Evolutionary conservation across 169 alveolate species (phyloP).

Genomic region (Babesia bovis): DNA sequence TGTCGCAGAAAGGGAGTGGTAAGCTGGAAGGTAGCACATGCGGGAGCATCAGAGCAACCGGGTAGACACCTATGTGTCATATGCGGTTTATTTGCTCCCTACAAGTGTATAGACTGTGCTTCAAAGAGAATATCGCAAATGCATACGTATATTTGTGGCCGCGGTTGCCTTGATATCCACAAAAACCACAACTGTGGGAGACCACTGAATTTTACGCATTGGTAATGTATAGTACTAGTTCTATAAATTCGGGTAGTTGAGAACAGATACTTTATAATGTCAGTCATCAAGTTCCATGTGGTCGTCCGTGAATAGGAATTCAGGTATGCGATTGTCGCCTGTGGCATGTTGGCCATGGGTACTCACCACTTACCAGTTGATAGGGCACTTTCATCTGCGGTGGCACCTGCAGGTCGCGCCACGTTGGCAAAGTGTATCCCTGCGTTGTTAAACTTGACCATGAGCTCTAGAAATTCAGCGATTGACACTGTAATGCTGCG

Average conservation of each 20-base stretch:
- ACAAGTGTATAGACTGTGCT: slow-evolving; percentile 75
- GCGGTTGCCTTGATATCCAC: slow-evolving; percentile 73
- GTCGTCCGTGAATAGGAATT: slow-evolving; percentile 59
- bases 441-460: slow-evolving; percentile 84
- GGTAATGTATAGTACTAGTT: slow-evolving; percentile 15
- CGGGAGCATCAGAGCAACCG: slow-evolving; percentile 63
- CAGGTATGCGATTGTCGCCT: slow-evolving; percentile 37
- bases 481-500: slow-evolving; percentile 86
- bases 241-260: neutral
- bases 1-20: slow-evolving; percentile 60
- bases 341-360: neutral
- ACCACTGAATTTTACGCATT: slow-evolving; percentile 54
- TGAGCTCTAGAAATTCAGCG: slow-evolving; percentile 84
- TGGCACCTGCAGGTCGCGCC: slow-evolving; percentile 52
- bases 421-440: slow-evolving; percentile 86
- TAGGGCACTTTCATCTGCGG: slow-evolving; percentile 18
- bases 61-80: slow-evolving; percentile 72
- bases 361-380: neutral
- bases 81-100: slow-evolving; percentile 76
- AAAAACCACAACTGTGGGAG: slow-evolving; percentile 76
- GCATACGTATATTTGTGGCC: slow-evolving; percentile 71
- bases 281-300: slow-evolving; percentile 52
- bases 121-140: slow-evolving; percentile 60
- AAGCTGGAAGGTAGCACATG: slow-evolving; percentile 74
- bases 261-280: neutral